Percentiles rank a stretch among this genome's conserved stretches.
Conservation (phyloP, 2,329 filamentous ascomycete species). For the Rutstroemia sydowiana region DNA sequence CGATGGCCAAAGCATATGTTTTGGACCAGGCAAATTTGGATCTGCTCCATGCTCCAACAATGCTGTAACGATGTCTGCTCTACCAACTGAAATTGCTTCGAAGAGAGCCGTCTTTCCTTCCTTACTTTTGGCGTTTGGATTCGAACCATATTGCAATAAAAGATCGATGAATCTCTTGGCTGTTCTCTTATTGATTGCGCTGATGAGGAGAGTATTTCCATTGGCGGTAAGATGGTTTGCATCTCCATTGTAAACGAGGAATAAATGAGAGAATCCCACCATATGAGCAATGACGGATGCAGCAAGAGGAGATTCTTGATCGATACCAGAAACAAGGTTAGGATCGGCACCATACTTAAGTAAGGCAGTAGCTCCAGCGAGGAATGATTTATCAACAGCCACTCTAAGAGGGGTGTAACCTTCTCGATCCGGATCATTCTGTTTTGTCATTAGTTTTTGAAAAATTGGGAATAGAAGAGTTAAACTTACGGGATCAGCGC, state of each 20-base stretch:
- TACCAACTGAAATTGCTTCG: conserved; percentile 48
- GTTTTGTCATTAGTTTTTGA: too few species aligned
- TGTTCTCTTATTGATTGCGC: conserved; percentile 51
- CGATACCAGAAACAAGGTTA: conserved; percentile 42
- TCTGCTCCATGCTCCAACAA: conserved; percentile 54
- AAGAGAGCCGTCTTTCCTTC: conserved; percentile 58
- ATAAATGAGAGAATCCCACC: conserved; percentile 49
- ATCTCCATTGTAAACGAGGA: conserved; percentile 55
- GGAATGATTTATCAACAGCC: conserved; percentile 44
- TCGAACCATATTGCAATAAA: conserved; percentile 51
- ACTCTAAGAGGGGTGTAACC: conserved; percentile 45
- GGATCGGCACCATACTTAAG: conserved; percentile 58
- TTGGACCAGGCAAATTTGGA: conserved; percentile 60
- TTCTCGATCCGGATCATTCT: conserved; percentile 40
- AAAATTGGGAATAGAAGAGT: too few species aligned
- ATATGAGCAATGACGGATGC: conserved; percentile 44
- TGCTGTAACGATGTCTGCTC: conserved; percentile 47
- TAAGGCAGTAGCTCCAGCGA: conserved; percentile 50
- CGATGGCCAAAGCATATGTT: conserved; percentile 61
- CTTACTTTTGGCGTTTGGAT: conserved; percentile 51
- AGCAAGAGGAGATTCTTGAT: conserved; percentile 48
- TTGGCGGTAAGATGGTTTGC: conserved; percentile 44
- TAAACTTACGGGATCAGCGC: conserved; percentile 41
- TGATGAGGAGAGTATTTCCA: conserved; percentile 54
- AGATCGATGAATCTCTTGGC: conserved; percentile 49